Base-by-base conservation (phyloP, 345 rosid genomes). In the Eutrema japonicum region DNA sequence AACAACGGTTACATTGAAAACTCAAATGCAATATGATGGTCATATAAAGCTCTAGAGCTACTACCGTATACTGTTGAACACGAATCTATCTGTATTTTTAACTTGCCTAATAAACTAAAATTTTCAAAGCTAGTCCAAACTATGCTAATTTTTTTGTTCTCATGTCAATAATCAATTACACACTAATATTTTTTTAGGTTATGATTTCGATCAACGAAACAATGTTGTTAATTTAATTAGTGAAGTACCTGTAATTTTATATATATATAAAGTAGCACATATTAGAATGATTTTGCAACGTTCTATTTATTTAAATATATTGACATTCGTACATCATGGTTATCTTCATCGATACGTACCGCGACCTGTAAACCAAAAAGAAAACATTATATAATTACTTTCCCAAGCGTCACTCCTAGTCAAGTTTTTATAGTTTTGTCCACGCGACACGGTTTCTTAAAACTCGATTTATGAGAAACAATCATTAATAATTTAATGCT, bases 391-490 rank as follows among this genome's bases (percentile, higher is more conserved):
- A 38, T 36, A 57, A 57, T 37, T 56, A 73, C 56, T 46, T 55
- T 64, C 64, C 64, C 56, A 56, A 59, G 32, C 29, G 46, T 59
- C 10, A 60, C 68, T 75, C 57, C 57, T 68, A 53, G 70, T 68
- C 73, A 68, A 68, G 70, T 68, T 26, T 60, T 53, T 5, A 43
- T 35, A 27, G 11, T 60, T 60, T 14, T 36, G 65, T 69, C 74
- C 79, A 68, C 75, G 74, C 61, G 73, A 60, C 73, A 42, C 69
- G 64, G 68, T 68, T 68, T 68, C 73, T 68, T 67, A 75, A 50
- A 68, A 67, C 78, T 68, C 70, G 64, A 69, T 68, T 68, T 27
- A 75, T 68, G 65, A 68, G 74, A 61, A 69, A 53, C 74, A 76
- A 76, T 76, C 79, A 76, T 76, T 68, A 6, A 68, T 76, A 16